Evolutionary conservation across 495 filamentous ascomycete species (phyloP).

Genomic region (Thermothielavioides terrestris): DNA sequence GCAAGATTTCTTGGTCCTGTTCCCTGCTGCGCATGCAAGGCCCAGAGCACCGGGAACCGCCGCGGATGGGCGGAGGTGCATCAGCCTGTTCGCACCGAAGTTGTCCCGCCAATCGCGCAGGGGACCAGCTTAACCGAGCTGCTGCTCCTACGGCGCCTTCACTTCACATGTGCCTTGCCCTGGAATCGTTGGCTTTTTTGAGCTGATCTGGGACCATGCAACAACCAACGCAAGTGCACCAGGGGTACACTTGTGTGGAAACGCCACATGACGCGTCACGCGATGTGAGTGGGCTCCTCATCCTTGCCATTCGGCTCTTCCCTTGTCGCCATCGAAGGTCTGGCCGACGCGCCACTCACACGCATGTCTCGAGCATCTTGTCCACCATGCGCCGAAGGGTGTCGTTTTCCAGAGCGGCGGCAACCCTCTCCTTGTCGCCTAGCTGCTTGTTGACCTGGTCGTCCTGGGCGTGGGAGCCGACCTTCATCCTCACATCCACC

Average conservation of each 20-base stretch:
- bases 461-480: constrained; percentile 88
- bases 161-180: neutral
- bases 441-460: constrained; percentile 95
- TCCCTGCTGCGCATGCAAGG: neutral
- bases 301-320: neutral
- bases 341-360: constrained; percentile 8
- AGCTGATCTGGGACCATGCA: too few species aligned
- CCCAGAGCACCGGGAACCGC: constrained; percentile 3
- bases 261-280: too few species aligned
- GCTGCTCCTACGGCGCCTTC: too few species aligned
- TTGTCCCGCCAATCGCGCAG: constrained; percentile 14
- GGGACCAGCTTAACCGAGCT: neutral
- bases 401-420: constrained; percentile 88
- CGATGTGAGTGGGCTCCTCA: neutral
- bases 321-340: neutral
- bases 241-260: too few species aligned
- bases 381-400: constrained; percentile 77
- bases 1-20: too few species aligned
- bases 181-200: neutral
- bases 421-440: constrained; percentile 91
- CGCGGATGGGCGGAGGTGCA: constrained; percentile 14
- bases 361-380: constrained; percentile 87
- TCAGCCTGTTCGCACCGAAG: constrained; percentile 7
- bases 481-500: constrained; percentile 87
- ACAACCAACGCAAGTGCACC: too few species aligned